Conservation (phyloP, 2,329 filamentous ascomycete genomes). For the Coleophoma cylindrospora region DNA sequence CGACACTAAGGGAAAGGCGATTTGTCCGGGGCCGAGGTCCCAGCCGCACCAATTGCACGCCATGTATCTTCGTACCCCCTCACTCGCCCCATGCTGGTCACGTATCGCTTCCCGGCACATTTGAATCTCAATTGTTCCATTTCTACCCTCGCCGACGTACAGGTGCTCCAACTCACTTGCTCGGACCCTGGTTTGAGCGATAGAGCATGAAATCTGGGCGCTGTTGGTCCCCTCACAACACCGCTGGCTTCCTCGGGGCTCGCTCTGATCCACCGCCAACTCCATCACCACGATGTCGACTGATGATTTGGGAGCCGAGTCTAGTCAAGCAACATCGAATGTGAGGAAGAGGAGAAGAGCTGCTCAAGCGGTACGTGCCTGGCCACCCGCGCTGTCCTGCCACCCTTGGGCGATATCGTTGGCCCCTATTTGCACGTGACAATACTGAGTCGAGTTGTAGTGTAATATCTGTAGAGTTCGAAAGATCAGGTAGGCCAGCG, state of each 20-base stretch:
- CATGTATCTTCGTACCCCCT: not conserved
- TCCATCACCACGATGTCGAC: not conserved
- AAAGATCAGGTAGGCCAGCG: conserved; percentile 36
- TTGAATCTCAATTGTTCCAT: too few species aligned
- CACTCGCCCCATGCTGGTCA: not conserved
- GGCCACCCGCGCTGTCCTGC: conserved; percentile 1
- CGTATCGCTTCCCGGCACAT: too few species aligned
- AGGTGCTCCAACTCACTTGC: too few species aligned
- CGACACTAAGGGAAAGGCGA: not conserved
- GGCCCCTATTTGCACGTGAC: not conserved
- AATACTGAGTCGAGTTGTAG: conserved; percentile 21
- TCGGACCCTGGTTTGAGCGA: too few species aligned
- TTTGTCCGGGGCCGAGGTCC: not conserved
- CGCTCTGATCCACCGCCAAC: not conserved
- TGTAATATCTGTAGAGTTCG: conserved; percentile 41
- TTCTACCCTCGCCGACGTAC: too few species aligned
- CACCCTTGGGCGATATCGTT: not conserved
- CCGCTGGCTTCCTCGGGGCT: too few species aligned
- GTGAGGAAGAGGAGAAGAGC: conserved; percentile 10
- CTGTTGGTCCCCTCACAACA: too few species aligned
- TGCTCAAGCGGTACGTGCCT: conserved; percentile 20
- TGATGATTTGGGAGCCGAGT: not conserved
- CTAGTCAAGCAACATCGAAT: not conserved
- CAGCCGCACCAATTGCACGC: not conserved
- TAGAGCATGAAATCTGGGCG: too few species aligned